Evolutionary conservation across 257 asterid genomes (phyloP), one percentile per base, ranked within the genome.

Genomic region (Jacaranda copaia): DNA sequence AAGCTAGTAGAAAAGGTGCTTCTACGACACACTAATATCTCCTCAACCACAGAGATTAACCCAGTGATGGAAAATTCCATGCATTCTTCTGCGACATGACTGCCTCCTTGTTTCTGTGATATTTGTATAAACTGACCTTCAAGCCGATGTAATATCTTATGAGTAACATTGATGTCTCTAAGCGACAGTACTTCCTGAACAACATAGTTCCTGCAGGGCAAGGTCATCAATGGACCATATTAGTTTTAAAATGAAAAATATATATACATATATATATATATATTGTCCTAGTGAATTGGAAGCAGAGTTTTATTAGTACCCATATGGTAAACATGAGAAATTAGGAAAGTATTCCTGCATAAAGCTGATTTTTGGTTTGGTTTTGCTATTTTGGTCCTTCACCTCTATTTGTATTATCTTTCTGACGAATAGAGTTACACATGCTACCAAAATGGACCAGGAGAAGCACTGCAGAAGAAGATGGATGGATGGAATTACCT

Each of bases 51-150:
- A 0, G 1, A 1, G 0, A 5, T 1, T 3, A 64, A 1, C 11
- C 87, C 90, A 0, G 0, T 0, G 35, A 16, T 1, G 0, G 82
- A 74, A 36, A 60, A 16, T 40, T 70, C 18, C 13, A 90, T 65
- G 82, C 96, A 88, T 73, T 77, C 80, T 78, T 85, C 86, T 1
- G 85, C 83, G 2, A 85, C 75, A 16, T 81, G 82, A 10, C 90
- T 85, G 13, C 89, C 93, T 11, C 72, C 77, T 59, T 36, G 55
- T 4, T 25, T 36, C 73, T 9, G 58, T 3, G 89, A 76, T 4
- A 90, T 81, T 18, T 59, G 48, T 16, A 70, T 42, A 52, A 43
- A 79, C 11, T 79, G 55, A 0, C 85, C 82, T 45, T 43, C 0
- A 0, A 90, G 85, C 8, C 19, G 1, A 3, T 0, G 0, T 48